Conservation (phyloP, 2,329 filamentous ascomycete species). For the Chrysoporthe deuterocubensis region DNA sequence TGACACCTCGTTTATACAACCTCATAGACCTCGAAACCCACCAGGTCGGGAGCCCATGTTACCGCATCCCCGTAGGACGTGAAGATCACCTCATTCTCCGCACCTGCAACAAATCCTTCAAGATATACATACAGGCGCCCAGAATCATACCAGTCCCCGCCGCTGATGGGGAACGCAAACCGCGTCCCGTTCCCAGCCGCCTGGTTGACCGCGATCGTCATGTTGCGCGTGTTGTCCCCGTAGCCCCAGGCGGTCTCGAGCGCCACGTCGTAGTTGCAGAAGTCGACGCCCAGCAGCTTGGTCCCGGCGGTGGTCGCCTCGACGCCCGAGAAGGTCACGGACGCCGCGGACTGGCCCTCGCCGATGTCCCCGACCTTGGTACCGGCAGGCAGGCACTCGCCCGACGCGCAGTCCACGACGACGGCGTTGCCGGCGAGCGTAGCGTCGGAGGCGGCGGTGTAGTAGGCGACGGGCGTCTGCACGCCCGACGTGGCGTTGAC, state of each 20-base stretch:
- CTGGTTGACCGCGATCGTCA: constrained; percentile 54
- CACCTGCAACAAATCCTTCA: constrained; percentile 49
- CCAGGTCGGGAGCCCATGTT: constrained; percentile 46
- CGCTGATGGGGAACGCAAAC: constrained; percentile 55
- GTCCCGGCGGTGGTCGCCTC: constrained; percentile 36
- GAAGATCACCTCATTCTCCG: constrained; percentile 44
- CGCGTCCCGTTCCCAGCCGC: constrained; percentile 40
- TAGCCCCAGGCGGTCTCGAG: constrained; percentile 46
- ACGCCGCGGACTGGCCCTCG: constrained; percentile 34
- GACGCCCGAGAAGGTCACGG: constrained; percentile 42
- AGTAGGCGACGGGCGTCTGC: constrained; percentile 40
- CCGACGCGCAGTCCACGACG: constrained; percentile 40
- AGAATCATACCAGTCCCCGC: constrained; percentile 55
- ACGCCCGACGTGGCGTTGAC: constrained; percentile 29
- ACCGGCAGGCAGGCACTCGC: constrained; percentile 47
- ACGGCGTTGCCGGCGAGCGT: constrained; percentile 41
- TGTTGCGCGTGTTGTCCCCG: constrained; percentile 54
- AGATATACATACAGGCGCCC: constrained; percentile 49
- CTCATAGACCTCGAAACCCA: constrained; percentile 46
- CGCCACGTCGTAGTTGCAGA: constrained; percentile 56
- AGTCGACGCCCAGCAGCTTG: constrained; percentile 52
- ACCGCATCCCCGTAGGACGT: constrained; percentile 30
- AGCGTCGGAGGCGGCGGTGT: constrained; percentile 42
- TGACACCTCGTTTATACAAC: neutral
- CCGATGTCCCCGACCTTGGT: constrained; percentile 47